phyloP scores from a whole-genome alignment of 2,329 filamentous ascomycete genomes.

The Nigrospora oryzae region DNA sequence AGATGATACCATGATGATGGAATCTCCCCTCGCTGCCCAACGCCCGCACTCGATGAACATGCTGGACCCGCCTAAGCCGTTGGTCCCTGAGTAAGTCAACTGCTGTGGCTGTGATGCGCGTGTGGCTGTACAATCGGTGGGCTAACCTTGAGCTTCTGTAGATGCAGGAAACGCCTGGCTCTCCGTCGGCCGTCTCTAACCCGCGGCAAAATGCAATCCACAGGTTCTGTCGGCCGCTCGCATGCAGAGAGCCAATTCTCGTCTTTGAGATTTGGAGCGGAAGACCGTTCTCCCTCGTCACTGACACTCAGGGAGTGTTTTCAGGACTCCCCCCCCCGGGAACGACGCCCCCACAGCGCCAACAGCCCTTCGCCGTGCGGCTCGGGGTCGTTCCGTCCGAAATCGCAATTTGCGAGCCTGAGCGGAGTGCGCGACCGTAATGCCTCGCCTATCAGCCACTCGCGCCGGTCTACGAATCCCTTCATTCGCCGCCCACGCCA shows the following conservation, averaged over 20 bases:
- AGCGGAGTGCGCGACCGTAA: slow-evolving; percentile 61
- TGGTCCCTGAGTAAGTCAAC: slow-evolving; percentile 42
- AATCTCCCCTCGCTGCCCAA: slow-evolving; percentile 44
- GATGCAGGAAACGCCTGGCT: slow-evolving; percentile 53
- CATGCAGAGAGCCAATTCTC: slow-evolving; percentile 59
- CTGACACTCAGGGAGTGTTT: slow-evolving; percentile 76
- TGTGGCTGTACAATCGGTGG: background rate
- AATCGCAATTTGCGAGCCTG: slow-evolving; percentile 56
- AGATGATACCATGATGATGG: slow-evolving; percentile 42
- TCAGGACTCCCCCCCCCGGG: slow-evolving; percentile 67
- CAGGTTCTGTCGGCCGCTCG: slow-evolving; percentile 53
- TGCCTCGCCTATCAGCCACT: slow-evolving; percentile 55
- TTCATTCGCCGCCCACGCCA: slow-evolving; percentile 75
- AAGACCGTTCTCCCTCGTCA: slow-evolving; percentile 38
- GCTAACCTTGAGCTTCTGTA: slow-evolving; percentile 26
- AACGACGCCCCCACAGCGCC: slow-evolving; percentile 52
- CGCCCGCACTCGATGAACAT: slow-evolving; percentile 26
- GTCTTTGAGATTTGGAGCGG: slow-evolving; percentile 64
- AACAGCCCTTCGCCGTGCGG: slow-evolving; percentile 48
- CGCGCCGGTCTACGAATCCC: slow-evolving; percentile 65
- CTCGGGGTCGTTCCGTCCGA: slow-evolving; percentile 52
- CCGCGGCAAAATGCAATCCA: slow-evolving; percentile 67
- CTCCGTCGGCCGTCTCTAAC: slow-evolving; percentile 67
- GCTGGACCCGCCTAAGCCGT: slow-evolving; percentile 39
- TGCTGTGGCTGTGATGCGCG: background rate